These are phyloP conservation scores for Berkeleyomyces basicola DNA, from an alignment of 2,329 filamentous ascomycete genomes.

Conservation along the genomic window DNA sequence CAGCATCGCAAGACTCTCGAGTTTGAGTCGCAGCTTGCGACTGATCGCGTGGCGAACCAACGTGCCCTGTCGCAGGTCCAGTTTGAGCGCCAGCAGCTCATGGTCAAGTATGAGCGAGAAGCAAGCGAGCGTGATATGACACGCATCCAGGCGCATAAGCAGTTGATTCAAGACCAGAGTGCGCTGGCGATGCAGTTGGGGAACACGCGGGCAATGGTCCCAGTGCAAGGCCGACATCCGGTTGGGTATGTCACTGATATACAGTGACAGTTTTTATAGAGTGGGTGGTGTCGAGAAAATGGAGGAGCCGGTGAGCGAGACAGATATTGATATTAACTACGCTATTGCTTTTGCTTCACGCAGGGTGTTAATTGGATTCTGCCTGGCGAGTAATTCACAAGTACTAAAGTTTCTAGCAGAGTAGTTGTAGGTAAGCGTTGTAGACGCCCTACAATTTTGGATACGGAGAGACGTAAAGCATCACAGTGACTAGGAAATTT, in stretches of 20 bases:
- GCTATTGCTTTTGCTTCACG: too few species aligned
- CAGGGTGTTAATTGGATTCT: too few species aligned
- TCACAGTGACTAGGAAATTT: too few species aligned
- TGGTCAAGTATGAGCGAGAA: conserved; percentile 29
- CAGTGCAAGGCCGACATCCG: conserved; percentile 25
- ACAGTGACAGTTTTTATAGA: background rate
- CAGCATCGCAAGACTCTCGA: conserved; percentile 29
- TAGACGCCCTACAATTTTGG: too few species aligned
- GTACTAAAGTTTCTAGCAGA: too few species aligned
- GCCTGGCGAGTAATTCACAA: too few species aligned
- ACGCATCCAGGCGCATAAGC: conserved; percentile 34
- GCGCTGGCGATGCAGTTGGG: conserved; percentile 28
- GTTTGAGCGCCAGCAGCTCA: conserved; percentile 32
- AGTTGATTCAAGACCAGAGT: conserved; percentile 32
- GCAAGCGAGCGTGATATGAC: conserved; percentile 30
- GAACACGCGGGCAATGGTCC: conserved; percentile 19
- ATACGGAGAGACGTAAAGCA: too few species aligned
- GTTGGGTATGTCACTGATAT: conserved; percentile 33
- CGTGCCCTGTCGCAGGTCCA: conserved; percentile 32
- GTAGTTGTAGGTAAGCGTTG: too few species aligned
- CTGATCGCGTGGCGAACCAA: conserved; percentile 31
- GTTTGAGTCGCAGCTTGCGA: conserved; percentile 32
- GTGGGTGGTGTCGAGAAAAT: background rate
- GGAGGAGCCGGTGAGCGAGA: background rate
- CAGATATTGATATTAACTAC: background rate